A percentile compares a stretch with the other conserved stretches of the same genome.
Evolutionary conservation across 2,329 filamentous ascomycete species (phyloP).

Genomic region (Phialophora macrospora): DNA sequence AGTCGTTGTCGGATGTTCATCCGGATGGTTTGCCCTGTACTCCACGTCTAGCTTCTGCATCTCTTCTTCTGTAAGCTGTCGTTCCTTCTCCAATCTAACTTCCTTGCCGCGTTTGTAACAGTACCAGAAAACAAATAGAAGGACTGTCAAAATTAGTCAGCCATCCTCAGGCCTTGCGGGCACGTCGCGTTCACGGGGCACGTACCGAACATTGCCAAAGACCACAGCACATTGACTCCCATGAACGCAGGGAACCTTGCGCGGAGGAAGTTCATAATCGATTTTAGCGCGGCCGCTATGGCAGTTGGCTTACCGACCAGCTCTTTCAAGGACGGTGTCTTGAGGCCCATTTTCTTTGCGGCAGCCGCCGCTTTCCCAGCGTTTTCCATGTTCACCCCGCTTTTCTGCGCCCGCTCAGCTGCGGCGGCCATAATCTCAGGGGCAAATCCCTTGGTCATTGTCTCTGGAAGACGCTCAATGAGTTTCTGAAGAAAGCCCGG

Average conservation of each 20-base stretch:
- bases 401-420: constrained; percentile 66
- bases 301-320: constrained; percentile 86
- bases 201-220: constrained; percentile 83
- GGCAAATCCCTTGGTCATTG: constrained; percentile 74
- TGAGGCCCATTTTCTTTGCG: constrained; percentile 68
- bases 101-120: constrained; percentile 94
- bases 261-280: constrained; percentile 88
- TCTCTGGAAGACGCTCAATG: constrained; percentile 80
- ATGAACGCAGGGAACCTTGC: constrained; percentile 87
- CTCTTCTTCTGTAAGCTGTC: constrained; percentile 54
- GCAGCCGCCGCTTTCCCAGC: constrained; percentile 59
- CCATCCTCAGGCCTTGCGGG: neutral
- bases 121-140: constrained; percentile 96
- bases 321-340: constrained; percentile 74
- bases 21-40: constrained; percentile 41
- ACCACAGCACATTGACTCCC: constrained; percentile 90
- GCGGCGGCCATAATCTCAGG: constrained; percentile 83
- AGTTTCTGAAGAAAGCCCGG: constrained; percentile 83
- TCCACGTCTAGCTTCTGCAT: constrained; percentile 49
- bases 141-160: constrained; percentile 58
- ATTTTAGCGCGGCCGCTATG: constrained; percentile 79
- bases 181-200: constrained; percentile 31
- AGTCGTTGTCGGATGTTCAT: constrained; percentile 47
- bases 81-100: constrained; percentile 71
- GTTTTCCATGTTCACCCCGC: constrained; percentile 64